phyloP scores from a whole-genome alignment of 495 filamentous ascomycete species.

The Talaromyces trachyspermus region DNA sequence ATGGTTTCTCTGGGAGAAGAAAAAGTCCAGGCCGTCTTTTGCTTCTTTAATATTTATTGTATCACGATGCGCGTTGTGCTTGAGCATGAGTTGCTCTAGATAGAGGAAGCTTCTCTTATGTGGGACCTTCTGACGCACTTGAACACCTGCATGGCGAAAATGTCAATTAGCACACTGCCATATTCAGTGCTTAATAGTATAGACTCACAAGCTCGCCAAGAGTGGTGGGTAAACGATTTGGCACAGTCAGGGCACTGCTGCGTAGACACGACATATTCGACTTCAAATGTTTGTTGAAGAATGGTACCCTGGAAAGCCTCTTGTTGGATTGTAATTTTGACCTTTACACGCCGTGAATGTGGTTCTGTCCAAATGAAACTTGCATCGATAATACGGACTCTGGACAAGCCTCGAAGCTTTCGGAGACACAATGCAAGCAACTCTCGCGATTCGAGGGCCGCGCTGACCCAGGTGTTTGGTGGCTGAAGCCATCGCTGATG shows the following conservation, averaged over 20 bases:
- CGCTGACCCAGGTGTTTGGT: constrained; percentile 75
- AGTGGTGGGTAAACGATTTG: constrained; percentile 92
- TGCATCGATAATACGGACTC: constrained; percentile 88
- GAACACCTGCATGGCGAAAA: constrained; percentile 38
- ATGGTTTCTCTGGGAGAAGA: constrained; percentile 78
- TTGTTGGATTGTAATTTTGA: constrained; percentile 88
- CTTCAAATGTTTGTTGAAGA: constrained; percentile 90
- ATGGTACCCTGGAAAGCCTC: constrained; percentile 68
- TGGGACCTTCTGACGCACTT: constrained; percentile 92
- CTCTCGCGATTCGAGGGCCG: constrained; percentile 77
- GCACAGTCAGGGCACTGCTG: constrained; percentile 89
- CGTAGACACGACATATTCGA: constrained; percentile 78
- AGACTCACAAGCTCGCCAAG: constrained; percentile 59
- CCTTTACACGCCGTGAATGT: constrained; percentile 79
- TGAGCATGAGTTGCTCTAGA: constrained; percentile 93
- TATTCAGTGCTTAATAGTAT: neutral
- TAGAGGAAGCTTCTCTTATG: constrained; percentile 97
- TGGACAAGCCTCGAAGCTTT: constrained; percentile 70
- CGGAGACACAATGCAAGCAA: constrained; percentile 82
- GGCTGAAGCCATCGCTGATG: constrained; percentile 73
- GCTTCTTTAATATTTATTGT: constrained; percentile 95
- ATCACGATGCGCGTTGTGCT: constrained; percentile 84
- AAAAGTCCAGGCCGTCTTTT: constrained; percentile 92
- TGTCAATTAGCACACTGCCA: neutral
- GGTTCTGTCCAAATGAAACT: constrained; percentile 98